These are phyloP conservation scores for Sanghuangporus baumii DNA, from an alignment of 1,284 basidiomycete genomes.

Conservation along the genomic window DNA sequence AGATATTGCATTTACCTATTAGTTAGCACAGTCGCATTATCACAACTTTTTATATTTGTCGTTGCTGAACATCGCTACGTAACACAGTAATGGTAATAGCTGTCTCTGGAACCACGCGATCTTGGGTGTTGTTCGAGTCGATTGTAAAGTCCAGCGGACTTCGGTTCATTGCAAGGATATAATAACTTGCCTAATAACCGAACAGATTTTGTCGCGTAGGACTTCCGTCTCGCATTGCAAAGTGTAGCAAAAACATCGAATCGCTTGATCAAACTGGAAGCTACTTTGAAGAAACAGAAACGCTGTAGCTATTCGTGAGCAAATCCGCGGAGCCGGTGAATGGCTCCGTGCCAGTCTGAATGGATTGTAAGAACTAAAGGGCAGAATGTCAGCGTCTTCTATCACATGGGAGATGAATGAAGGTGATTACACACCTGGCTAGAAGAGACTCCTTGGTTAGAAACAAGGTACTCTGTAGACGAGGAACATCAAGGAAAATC, in stretches of 20 bases:
- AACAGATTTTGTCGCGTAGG: too few species aligned
- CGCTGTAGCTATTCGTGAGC: conserved; percentile 33
- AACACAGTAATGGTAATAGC: too few species aligned
- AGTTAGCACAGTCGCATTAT: too few species aligned
- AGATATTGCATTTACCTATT: too few species aligned
- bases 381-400: neutral
- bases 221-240: neutral
- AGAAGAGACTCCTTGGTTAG: conserved; percentile 35
- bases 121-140: too few species aligned
- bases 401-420: neutral
- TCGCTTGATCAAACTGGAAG: neutral
- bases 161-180: too few species aligned
- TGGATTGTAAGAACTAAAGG: conserved; percentile 37
- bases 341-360: conserved; percentile 43
- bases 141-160: too few species aligned
- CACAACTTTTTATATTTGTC: too few species aligned
- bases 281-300: conserved; percentile 24
- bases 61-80: too few species aligned
- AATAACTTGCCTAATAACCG: too few species aligned
- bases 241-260: neutral
- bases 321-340: conserved; percentile 40
- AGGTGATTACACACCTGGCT: conserved; percentile 30
- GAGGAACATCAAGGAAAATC: neutral
- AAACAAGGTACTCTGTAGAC: conserved; percentile 34
- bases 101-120: too few species aligned